Base-by-base conservation (phyloP, 495 filamentous ascomycete genomes). In the Echria macrotheca region DNA sequence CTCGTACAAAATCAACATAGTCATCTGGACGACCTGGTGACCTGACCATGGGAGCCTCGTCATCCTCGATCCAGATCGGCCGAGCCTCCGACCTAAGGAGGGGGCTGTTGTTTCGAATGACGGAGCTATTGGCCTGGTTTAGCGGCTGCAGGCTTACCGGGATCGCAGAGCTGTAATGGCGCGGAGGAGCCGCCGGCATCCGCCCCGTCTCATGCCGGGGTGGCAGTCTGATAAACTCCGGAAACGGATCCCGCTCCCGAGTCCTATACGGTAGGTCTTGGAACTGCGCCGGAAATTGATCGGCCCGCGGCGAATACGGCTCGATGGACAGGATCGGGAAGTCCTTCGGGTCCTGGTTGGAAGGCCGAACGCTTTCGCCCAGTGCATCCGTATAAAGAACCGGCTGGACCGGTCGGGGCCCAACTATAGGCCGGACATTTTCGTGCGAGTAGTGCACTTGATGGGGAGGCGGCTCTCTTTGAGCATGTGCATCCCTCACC, bases 301-400 rank as follows among this genome's bases (percentile, higher is more conserved):
- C 24, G 21, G 14, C 17, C 42, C 56, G 51, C 14, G 60, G 66
- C 48, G 65, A 65, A 7, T 50, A 44, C 24, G 68, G 55, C 49
- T 74, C 70, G 46, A 74, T 68, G 12, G 70, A 74, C 40, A 52
- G 60, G 9, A 74, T 56, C 36, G 66, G 60, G 47, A 67, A 57
- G 29, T 74, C 70, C 49, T 68, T 65, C 1, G 65, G 57, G 42
- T 59, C 61, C 39, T 64, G 54, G 9, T 44, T 50, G n/a, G 43
- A 42, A 22, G 55, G 42, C 12, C 50, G 43, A 40, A 57, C 50
- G 26, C 53, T 45, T 33, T 54, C 54, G 19, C 46, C 37, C 14
- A 46, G 41, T 6, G 42, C 14, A 12, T 17, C 37, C 4, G 44
- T 32, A 23, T 25, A 32, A 11, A 26, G 19, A 38, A 23, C 36